These are phyloP conservation scores for Chlorophyllum brunneum DNA, from an alignment of 768 basidiomycete species.

Conservation along the genomic window DNA sequence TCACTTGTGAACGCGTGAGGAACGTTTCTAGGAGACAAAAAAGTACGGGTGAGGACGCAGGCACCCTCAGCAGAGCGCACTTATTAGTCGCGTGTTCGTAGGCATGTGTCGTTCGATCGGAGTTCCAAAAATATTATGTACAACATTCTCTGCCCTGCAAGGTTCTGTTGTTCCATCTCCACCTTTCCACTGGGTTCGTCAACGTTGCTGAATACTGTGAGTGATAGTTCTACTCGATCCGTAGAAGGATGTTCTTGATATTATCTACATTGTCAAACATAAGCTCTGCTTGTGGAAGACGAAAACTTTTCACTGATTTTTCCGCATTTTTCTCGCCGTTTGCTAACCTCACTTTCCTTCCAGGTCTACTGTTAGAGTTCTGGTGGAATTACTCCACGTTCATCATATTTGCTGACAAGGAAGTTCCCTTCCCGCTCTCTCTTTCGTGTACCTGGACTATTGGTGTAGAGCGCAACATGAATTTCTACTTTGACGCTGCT, in stretches of 20 bases:
- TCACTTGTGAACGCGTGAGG: conserved; percentile 3
- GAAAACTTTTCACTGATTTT: conserved; percentile 32
- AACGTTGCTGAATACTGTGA: conserved; percentile 14
- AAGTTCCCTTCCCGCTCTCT: not conserved
- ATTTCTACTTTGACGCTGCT: conserved; percentile 93
- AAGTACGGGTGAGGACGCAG: conserved; percentile 1
- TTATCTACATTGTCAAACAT: conserved; percentile 94
- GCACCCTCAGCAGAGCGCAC: conserved; percentile 12
- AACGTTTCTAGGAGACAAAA: not conserved
- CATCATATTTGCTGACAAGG: conserved; percentile 2
- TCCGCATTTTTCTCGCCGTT: conserved; percentile 20
- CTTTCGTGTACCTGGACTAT: conserved; percentile 19
- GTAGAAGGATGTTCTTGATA: conserved; percentile 51
- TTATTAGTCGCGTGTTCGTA: not conserved
- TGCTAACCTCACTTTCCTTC: not conserved
- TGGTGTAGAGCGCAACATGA: conserved; percentile 57
- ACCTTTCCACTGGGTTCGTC: not conserved
- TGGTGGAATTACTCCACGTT: not conserved
- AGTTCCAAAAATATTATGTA: conserved; percentile 21
- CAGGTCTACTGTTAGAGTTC: conserved; percentile 9
- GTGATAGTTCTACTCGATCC: conserved; percentile 12
- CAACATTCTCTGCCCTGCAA: not conserved
- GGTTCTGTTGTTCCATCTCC: not conserved
- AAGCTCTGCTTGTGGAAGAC: conserved; percentile 47
- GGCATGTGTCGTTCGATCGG: conserved; percentile 29